phyloP scores from a whole-genome alignment of 495 filamentous ascomycete species.

The Evansstolkia leycettana region DNA sequence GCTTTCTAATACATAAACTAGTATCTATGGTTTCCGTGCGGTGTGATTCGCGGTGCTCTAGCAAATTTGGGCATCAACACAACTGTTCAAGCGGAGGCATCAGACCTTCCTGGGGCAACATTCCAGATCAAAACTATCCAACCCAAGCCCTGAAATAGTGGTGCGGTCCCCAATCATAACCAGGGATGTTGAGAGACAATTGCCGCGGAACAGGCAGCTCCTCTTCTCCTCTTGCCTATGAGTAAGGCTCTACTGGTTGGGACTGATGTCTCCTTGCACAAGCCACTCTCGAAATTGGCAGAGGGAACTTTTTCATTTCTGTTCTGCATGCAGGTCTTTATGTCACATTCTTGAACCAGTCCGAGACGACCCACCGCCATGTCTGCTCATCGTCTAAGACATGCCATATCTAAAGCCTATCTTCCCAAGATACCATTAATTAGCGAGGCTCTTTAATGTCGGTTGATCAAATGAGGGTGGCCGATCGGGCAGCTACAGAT shows the following conservation, averaged over 20 bases:
- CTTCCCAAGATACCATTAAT: constrained; percentile 27
- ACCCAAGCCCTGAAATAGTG: constrained; percentile 38
- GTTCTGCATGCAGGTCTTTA: constrained; percentile 9
- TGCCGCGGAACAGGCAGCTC: too few species aligned
- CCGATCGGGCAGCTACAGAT: constrained; percentile 9
- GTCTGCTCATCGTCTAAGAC: constrained; percentile 17
- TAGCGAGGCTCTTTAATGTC: constrained; percentile 25
- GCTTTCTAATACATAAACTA: constrained; percentile 18
- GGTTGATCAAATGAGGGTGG: constrained; percentile 5
- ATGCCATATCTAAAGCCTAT: constrained; percentile 33
- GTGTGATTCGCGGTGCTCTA: constrained; percentile 77
- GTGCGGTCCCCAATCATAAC: background rate
- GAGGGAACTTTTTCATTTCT: constrained; percentile 8
- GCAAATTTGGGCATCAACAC: constrained; percentile 84
- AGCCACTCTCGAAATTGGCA: constrained; percentile 3
- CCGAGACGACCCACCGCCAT: constrained; percentile 2
- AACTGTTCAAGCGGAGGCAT: constrained; percentile 78
- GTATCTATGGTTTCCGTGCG: constrained; percentile 93
- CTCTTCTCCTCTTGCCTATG: too few species aligned
- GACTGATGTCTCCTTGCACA: too few species aligned
- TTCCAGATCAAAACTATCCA: constrained; percentile 91
- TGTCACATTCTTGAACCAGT: constrained; percentile 1
- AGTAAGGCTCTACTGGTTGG: too few species aligned
- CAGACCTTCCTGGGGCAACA: constrained; percentile 72
- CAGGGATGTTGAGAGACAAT: background rate